Base-by-base conservation (phyloP, 768 basidiomycete genomes). In the Hygrocybe coccinea region DNA sequence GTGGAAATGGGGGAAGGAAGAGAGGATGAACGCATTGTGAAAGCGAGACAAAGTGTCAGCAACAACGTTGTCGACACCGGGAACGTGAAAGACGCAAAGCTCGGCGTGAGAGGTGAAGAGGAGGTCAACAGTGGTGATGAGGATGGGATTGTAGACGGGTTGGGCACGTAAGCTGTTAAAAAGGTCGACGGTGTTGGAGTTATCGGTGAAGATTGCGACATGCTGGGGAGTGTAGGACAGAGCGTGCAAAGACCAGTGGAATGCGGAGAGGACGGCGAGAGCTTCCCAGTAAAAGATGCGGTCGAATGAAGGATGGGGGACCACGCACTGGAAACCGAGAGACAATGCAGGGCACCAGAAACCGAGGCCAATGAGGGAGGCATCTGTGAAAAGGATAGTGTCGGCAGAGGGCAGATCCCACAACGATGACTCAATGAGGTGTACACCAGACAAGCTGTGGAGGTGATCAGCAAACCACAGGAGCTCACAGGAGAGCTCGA, bases 401-500 rank as follows among this genome's bases (percentile, higher is more conserved):
- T 67, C 60, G 1, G 66, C 64, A 0, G 35, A 12, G 4, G 0
- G 1, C 2, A 35, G 29, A 9, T 56, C 39, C 67, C 70, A 70
- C 0, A 62, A 56, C 0, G 54, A 12, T 0, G 66, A 56, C 0
- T 63, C 44, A 6, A 73, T 17, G 2, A 71, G 36, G 10, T 47
- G 61, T 6, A 73, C 48, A 0, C 71, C 65, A 14, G 49, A 14
- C 0, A 62, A 58, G 1, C 1, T 0, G 0, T 37, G 4, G 2
- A 75, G 15, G 44, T 69, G 67, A 8, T 59, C 44, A 0, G 29
- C 51, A 1, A 73, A 54, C 75, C 76, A 79, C 0, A 0, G 0
- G n/a, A 72, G 56, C 34, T 75, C 71, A 1, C 38, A 8, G 0
- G 6, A 2, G 14, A 76, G 54, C 0, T 36, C 50, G 0, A 25